A percentile compares a stretch with the other conserved stretches of the same genome.
Conservation (phyloP, 768 basidiomycete genomes). For the Suillus bovinus region DNA sequence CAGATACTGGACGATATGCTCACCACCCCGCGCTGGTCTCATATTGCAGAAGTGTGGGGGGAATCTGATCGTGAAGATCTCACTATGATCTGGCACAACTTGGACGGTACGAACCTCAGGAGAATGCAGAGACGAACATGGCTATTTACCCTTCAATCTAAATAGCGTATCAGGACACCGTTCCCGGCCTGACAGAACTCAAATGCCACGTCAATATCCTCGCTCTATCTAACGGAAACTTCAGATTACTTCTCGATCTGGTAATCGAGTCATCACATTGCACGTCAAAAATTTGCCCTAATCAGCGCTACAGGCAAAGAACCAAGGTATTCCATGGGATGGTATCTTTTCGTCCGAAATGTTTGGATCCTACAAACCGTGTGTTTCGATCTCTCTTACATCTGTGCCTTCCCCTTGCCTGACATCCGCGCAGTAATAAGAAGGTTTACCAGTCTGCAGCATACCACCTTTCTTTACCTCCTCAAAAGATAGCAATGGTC, state of each 20-base stretch:
- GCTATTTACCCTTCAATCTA: background rate
- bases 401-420: background rate
- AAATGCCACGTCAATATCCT: slow-evolving; percentile 53
- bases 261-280: slow-evolving; percentile 28
- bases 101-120: slow-evolving; percentile 42
- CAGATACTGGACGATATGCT: slow-evolving; percentile 64
- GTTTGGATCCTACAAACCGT: slow-evolving; percentile 69
- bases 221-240: slow-evolving; percentile 64
- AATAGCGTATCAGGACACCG: slow-evolving; percentile 58
- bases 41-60: slow-evolving; percentile 46
- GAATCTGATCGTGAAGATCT: slow-evolving; percentile 44
- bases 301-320: slow-evolving; percentile 48
- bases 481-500: slow-evolving; percentile 60
- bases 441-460: slow-evolving; percentile 50
- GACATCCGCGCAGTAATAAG: slow-evolving; percentile 34
- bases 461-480: slow-evolving; percentile 44
- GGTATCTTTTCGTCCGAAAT: slow-evolving; percentile 60
- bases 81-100: slow-evolving; percentile 59
- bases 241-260: slow-evolving; percentile 61
- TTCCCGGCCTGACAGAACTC: slow-evolving; percentile 48
- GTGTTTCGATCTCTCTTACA: slow-evolving; percentile 19
- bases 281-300: background rate
- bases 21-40: slow-evolving; percentile 46
- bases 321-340: slow-evolving; percentile 65
- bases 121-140: too few species aligned